Conservation (phyloP, 257 asterid genomes). For the Capsicum pubescens region DNA sequence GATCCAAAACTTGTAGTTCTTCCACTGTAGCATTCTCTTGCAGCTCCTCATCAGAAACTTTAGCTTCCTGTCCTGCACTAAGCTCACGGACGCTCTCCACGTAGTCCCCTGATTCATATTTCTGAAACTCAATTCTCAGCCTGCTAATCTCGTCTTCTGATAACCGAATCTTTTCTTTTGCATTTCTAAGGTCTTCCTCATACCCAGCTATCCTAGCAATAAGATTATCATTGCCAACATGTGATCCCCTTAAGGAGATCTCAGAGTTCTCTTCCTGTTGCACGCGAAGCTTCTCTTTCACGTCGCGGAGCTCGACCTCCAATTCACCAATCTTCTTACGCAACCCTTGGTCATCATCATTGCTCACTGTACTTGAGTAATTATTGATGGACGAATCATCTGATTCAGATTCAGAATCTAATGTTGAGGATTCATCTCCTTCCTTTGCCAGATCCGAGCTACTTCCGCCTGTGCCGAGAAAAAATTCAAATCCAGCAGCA, state of each 20-base stretch:
- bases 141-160: slow-evolving; percentile 65
- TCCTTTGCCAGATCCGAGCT: slow-evolving; percentile 66
- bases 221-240: slow-evolving; percentile 41
- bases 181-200: slow-evolving; percentile 66
- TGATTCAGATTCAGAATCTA: slow-evolving; percentile 83
- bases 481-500: slow-evolving; percentile 85
- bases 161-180: slow-evolving; percentile 53
- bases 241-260: slow-evolving; percentile 34
- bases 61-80: slow-evolving; percentile 20
- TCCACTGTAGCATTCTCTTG: slow-evolving; percentile 35
- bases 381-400: slow-evolving; percentile 85
- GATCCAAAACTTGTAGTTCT: slow-evolving; percentile 40
- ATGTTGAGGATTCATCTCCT: slow-evolving; percentile 75
- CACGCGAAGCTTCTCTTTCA: slow-evolving; percentile 59
- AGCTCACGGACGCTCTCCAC: slow-evolving; percentile 31
- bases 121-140: slow-evolving; percentile 64
- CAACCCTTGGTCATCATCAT: slow-evolving; percentile 56
- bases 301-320: slow-evolving; percentile 66
- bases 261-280: slow-evolving; percentile 44
- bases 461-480: slow-evolving; percentile 61
- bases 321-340: slow-evolving; percentile 59
- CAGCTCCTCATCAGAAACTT: slow-evolving; percentile 35
- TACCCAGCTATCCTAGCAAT: slow-evolving; percentile 48
- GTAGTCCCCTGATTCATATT: slow-evolving; percentile 46
- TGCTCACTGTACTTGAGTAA: slow-evolving; percentile 48